Conservation (phyloP, 768 basidiomycete genomes). For the Leccinum broughii region DNA sequence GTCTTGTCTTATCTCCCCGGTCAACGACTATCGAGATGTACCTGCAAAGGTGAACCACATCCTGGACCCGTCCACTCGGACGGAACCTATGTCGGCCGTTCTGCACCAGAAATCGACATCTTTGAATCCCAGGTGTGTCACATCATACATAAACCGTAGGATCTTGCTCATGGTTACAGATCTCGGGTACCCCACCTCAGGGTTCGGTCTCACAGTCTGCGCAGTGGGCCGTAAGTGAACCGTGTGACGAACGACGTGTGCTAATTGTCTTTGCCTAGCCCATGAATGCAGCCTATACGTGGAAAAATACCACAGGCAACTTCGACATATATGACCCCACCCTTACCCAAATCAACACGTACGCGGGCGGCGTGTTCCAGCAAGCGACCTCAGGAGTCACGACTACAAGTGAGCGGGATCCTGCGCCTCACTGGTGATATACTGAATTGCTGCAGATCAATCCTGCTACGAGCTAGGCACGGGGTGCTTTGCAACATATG, state of each 20-base stretch:
- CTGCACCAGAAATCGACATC: constrained; percentile 89
- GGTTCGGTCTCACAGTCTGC: constrained; percentile 82
- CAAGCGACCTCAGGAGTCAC: constrained; percentile 79
- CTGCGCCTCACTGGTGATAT: background rate
- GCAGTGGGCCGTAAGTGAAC: constrained; percentile 68
- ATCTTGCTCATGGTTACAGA: constrained; percentile 29
- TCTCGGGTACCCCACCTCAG: constrained; percentile 35
- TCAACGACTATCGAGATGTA: constrained; percentile 85
- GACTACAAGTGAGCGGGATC: constrained; percentile 47
- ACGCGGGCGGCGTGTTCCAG: constrained; percentile 77
- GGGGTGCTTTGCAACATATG: constrained; percentile 69
- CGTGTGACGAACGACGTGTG: background rate
- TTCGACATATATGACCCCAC: constrained; percentile 53
- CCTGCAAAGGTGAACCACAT: constrained; percentile 82
- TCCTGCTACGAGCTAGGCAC: constrained; percentile 56
- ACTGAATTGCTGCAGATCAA: constrained; percentile 48
- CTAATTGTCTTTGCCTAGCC: constrained; percentile 47
- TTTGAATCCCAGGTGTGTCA: constrained; percentile 74
- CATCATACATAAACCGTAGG: background rate
- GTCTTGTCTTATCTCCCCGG: constrained; percentile 84
- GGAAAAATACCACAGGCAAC: constrained; percentile 65
- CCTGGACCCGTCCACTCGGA: constrained; percentile 81
- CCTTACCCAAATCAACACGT: constrained; percentile 59
- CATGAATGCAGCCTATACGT: constrained; percentile 71
- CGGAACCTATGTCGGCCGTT: constrained; percentile 76